phyloP scores from a whole-genome alignment of 164 flowering plant species.

The Magnolia sinica region DNA sequence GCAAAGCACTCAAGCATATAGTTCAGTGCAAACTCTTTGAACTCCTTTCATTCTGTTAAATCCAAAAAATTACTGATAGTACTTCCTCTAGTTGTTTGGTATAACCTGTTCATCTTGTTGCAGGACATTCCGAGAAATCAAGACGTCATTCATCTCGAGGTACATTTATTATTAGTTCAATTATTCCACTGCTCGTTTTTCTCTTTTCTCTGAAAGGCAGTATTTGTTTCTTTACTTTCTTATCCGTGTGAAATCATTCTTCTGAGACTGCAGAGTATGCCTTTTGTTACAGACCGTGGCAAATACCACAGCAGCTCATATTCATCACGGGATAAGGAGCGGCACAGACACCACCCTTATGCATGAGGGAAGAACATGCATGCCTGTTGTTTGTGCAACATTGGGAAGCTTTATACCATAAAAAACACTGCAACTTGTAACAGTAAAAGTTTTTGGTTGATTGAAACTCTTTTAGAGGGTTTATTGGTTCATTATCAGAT shows the following conservation, averaged over 20 bases:
- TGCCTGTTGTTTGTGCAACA: not conserved
- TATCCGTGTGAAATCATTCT: too few species aligned
- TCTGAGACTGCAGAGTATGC: slow-evolving; percentile 1
- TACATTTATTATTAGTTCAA: slow-evolving; percentile 14
- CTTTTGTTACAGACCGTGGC: slow-evolving; percentile 46
- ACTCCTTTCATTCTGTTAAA: too few species aligned
- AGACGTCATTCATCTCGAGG: slow-evolving; percentile 82
- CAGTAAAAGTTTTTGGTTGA: too few species aligned
- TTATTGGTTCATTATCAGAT: too few species aligned
- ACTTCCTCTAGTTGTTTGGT: not conserved
- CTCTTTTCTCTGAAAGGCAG: not conserved
- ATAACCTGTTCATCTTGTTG: slow-evolving; percentile 18
- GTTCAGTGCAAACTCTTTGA: too few species aligned
- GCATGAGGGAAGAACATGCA: slow-evolving; percentile 8
- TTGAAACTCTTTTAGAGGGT: too few species aligned
- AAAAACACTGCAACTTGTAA: too few species aligned
- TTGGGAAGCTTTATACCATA: not conserved
- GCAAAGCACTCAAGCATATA: too few species aligned
- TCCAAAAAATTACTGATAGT: too few species aligned
- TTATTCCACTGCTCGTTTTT: not conserved
- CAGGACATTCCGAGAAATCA: slow-evolving; percentile 68
- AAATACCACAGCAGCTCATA: slow-evolving; percentile 58
- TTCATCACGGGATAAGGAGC: slow-evolving; percentile 81
- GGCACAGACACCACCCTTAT: slow-evolving; percentile 61
- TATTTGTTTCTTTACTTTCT: not conserved